Conservation (phyloP, 139 green algal genomes). For the Tetradesmus obliquus region DNA sequence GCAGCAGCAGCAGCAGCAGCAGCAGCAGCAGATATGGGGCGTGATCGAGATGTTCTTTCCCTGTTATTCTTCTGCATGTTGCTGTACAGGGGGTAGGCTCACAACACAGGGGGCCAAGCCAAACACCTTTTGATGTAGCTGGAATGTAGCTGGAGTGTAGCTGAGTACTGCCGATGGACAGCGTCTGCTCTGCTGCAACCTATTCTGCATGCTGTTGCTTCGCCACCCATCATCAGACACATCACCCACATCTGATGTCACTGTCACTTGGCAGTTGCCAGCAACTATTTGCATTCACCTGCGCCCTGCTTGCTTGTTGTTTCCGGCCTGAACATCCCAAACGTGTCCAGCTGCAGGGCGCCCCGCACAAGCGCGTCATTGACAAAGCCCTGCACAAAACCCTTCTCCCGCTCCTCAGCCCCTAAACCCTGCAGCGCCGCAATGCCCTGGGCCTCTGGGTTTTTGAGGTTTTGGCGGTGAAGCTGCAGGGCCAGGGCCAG, state of each 20-base stretch:
- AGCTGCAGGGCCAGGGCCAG: conserved; percentile 8
- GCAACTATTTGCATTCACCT: neutral
- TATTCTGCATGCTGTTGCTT: too few relatives aligned
- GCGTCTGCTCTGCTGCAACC: too few relatives aligned
- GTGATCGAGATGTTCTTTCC: too few relatives aligned
- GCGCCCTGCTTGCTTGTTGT: conserved; percentile 25
- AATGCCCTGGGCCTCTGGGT: neutral
- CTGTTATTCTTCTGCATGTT: too few relatives aligned
- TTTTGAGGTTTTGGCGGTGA: neutral
- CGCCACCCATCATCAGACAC: too few relatives aligned
- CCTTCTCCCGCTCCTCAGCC: neutral
- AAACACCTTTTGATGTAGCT: neutral
- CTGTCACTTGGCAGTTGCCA: too few relatives aligned
- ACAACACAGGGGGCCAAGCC: neutral
- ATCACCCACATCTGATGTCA: too few relatives aligned
- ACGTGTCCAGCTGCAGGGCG: neutral
- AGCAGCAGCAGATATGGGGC: too few relatives aligned
- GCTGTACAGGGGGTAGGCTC: too few relatives aligned
- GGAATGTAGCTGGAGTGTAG: too few relatives aligned
- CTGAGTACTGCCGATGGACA: too few relatives aligned
- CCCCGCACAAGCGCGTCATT: neutral
- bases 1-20: too few relatives aligned
- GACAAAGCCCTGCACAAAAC: conserved; percentile 11
- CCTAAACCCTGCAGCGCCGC: neutral
- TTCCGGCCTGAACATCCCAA: neutral